Conservation (phyloP, 2,329 filamentous ascomycete genomes). For the Epichloe uncinata region DNA sequence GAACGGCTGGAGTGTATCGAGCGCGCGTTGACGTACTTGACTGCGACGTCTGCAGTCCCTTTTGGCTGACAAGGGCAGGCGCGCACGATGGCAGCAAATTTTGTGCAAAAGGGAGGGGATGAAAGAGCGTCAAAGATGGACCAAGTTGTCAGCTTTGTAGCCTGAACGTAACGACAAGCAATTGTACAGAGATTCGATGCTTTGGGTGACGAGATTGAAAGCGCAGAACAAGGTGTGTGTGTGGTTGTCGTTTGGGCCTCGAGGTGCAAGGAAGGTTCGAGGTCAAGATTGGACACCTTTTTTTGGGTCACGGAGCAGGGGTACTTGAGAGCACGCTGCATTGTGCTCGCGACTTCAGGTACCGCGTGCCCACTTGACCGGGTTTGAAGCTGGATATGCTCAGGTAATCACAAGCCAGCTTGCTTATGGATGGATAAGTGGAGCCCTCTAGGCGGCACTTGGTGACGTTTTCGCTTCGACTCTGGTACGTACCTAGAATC, state of each 20-base stretch:
- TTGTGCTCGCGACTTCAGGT: slow-evolving; percentile 9
- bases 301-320: slow-evolving; percentile 9
- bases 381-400: neutral
- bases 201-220: neutral
- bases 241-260: slow-evolving; percentile 9
- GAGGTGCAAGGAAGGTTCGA: slow-evolving; percentile 20
- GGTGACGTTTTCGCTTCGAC: slow-evolving; percentile 10
- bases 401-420: neutral
- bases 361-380: slow-evolving; percentile 5
- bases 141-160: neutral
- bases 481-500: too few relatives aligned
- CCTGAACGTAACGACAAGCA: neutral
- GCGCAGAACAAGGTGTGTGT: neutral
- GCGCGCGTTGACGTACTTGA: slow-evolving; percentile 4
- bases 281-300: slow-evolving; percentile 16
- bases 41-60: slow-evolving; percentile 1
- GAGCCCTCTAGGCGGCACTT: slow-evolving; percentile 2
- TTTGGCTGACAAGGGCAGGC: slow-evolving; percentile 3
- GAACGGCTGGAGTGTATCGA: neutral
- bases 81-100: slow-evolving; percentile 3
- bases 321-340: slow-evolving; percentile 8
- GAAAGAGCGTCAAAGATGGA: slow-evolving; percentile 4
- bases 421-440: slow-evolving; percentile 2
- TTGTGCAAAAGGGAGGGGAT: neutral
- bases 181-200: slow-evolving; percentile 3